Evolutionary conservation across 768 basidiomycete species (phyloP).

Genomic region (Candolleomyces aberdarensis): DNA sequence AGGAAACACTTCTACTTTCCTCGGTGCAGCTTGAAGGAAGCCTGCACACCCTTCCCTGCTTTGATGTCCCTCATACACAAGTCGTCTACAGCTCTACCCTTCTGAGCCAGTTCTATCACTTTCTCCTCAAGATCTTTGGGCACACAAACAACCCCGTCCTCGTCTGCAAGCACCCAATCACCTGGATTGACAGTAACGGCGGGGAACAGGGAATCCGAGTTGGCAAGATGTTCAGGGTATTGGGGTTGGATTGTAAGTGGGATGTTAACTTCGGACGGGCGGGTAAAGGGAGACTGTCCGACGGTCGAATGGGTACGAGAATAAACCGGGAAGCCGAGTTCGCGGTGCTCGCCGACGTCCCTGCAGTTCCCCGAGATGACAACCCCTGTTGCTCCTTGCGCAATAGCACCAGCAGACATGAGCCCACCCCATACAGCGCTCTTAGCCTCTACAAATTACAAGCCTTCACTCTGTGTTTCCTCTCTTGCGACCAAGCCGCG

Average conservation of each 20-base stretch:
- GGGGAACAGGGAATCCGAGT: slow-evolving; percentile 36
- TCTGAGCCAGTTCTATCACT: slow-evolving; percentile 57
- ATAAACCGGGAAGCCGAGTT: slow-evolving; percentile 74
- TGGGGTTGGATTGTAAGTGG: slow-evolving; percentile 52
- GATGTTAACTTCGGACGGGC: slow-evolving; percentile 72
- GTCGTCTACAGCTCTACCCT: slow-evolving; percentile 63
- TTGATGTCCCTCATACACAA: slow-evolving; percentile 72
- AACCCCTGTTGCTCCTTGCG: slow-evolving; percentile 66
- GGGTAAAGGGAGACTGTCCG: slow-evolving; percentile 82
- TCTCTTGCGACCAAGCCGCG: neutral
- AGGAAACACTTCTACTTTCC: slow-evolving; percentile 25
- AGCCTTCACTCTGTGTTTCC: neutral
- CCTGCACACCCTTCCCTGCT: slow-evolving; percentile 69
- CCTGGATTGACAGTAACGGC: slow-evolving; percentile 62
- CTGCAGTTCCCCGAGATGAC: slow-evolving; percentile 84
- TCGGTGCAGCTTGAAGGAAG: slow-evolving; percentile 76
- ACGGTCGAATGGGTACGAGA: slow-evolving; percentile 80
- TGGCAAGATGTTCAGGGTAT: slow-evolving; percentile 10
- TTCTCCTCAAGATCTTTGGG: slow-evolving; percentile 49
- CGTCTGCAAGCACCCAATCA: slow-evolving; percentile 84
- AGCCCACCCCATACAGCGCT: slow-evolving; percentile 92
- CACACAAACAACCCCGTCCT: slow-evolving; percentile 86
- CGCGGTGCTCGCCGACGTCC: slow-evolving; percentile 76
- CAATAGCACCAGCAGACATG: slow-evolving; percentile 83
- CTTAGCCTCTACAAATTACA: slow-evolving; percentile 49